Evolutionary conservation across 495 filamentous ascomycete genomes (phyloP).

Genomic region (Neurospora sp.): DNA sequence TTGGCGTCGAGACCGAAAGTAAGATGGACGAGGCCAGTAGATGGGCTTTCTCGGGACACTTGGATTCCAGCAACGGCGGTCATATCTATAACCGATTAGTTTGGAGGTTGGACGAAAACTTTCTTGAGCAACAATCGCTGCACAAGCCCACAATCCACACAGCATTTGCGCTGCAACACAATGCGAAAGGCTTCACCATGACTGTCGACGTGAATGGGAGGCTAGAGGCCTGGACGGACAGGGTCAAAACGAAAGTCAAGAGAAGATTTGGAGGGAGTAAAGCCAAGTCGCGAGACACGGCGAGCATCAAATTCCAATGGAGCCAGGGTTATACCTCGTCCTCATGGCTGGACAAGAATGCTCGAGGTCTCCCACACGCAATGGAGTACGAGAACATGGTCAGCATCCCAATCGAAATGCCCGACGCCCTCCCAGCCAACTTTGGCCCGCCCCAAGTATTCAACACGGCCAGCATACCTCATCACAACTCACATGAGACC

Average conservation of each 20-base stretch:
- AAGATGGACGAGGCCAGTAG: conserved; percentile 1
- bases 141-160: conserved; percentile 24
- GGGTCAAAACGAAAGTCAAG: conserved; percentile 3
- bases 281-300: neutral
- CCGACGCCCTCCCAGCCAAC: conserved; percentile 7
- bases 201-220: conserved; percentile 21
- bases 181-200: conserved; percentile 23
- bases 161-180: conserved; percentile 25
- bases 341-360: conserved; percentile 12
- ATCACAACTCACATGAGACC: neutral
- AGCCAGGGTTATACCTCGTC: conserved; percentile 4
- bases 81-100: conserved; percentile 14
- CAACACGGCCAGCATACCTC: neutral
- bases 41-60: conserved; percentile 9
- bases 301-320: conserved; percentile 14
- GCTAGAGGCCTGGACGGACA: neutral
- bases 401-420: conserved; percentile 15
- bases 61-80: neutral
- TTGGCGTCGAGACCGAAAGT: conserved; percentile 8
- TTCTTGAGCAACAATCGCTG: conserved; percentile 15
- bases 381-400: conserved; percentile 18
- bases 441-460: conserved; percentile 1
- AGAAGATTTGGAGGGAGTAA: conserved; percentile 2
- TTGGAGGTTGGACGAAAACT: conserved; percentile 25
- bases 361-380: conserved; percentile 7